phyloP scores from a whole-genome alignment of 2,329 filamentous ascomycete species.

The Cryoendolithus antarcticus region DNA sequence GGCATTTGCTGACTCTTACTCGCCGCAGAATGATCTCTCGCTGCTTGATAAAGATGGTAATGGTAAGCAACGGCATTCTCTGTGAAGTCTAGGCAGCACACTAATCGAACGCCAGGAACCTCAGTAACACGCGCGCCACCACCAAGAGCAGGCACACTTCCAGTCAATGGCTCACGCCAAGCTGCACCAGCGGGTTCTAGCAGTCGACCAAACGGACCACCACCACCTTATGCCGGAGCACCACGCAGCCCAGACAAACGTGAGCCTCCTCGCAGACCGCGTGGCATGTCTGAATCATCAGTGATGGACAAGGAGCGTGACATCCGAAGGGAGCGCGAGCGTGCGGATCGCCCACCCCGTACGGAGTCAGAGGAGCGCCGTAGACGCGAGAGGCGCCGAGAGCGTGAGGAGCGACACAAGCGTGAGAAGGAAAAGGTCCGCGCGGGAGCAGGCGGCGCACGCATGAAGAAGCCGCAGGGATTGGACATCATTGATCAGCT shows the following conservation, averaged over 20 bases:
- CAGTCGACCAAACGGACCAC: constrained; percentile 27
- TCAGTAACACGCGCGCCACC: constrained; percentile 26
- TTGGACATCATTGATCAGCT: constrained; percentile 93
- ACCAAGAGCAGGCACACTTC: constrained; percentile 33
- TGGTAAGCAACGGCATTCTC: constrained; percentile 14
- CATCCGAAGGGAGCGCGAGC: constrained; percentile 38
- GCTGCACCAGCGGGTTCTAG: constrained; percentile 52
- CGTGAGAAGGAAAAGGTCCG: constrained; percentile 26
- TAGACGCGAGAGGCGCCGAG: constrained; percentile 28
- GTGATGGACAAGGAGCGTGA: constrained; percentile 51
- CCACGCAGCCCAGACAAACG: constrained; percentile 23
- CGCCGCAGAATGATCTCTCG: constrained; percentile 51
- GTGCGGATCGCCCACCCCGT: constrained; percentile 14
- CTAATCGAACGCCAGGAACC: too few species aligned
- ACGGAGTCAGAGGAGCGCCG: constrained; percentile 41
- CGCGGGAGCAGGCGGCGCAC: constrained; percentile 25
- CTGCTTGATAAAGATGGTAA: constrained; percentile 47
- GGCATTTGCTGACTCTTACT: constrained; percentile 32
- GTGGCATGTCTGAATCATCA: constrained; percentile 72
- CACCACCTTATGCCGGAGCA: constrained; percentile 30
- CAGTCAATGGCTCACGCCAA: constrained; percentile 44
- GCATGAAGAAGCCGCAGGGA: constrained; percentile 30
- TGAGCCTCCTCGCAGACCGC: constrained; percentile 39
- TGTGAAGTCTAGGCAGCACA: too few species aligned
- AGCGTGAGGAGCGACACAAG: constrained; percentile 43